A percentile compares a stretch with the other conserved stretches of the same genome.
Conservation (phyloP, 176 grass and related monocot species). For the Hyparrhenia diplandra region DNA sequence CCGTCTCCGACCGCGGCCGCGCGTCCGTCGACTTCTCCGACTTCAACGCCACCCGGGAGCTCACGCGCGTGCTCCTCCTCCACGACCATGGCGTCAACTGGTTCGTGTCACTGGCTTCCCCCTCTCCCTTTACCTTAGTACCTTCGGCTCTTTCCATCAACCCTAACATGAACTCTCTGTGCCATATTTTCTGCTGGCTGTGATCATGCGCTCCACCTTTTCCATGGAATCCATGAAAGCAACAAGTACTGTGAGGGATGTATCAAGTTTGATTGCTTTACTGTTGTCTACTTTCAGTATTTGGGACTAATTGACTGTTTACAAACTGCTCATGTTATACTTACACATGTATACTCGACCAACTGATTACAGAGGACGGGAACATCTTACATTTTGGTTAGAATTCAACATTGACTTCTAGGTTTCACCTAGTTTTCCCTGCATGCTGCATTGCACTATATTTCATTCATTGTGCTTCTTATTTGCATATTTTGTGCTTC, state of each 20-base stretch:
- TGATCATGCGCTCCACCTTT: background rate
- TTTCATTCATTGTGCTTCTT: background rate
- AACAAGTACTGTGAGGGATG: background rate
- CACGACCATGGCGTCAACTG: slow-evolving; percentile 90
- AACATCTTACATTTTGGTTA: background rate
- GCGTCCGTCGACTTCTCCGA: slow-evolving; percentile 61
- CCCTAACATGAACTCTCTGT: background rate
- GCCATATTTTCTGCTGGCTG: background rate
- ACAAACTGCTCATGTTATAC: background rate
- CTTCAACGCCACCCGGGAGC: slow-evolving; percentile 64
- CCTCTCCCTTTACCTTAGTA: background rate
- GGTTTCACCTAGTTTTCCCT: background rate
- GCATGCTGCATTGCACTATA: background rate
- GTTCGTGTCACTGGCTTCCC: slow-evolving; percentile 5
- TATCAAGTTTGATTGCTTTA: background rate
- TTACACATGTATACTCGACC: too few species aligned
- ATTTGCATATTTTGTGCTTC: background rate
- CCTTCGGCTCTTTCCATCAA: background rate
- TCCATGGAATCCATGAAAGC: background rate
- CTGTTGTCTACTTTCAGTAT: background rate
- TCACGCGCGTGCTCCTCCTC: slow-evolving; percentile 88
- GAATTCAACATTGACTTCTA: background rate
- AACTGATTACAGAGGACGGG: background rate
- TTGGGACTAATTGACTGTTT: background rate
- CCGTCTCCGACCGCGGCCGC: slow-evolving; percentile 28